Percentiles rank a stretch among this genome's conserved stretches.
phyloP scores from a whole-genome alignment of 768 basidiomycete genomes.

The Galerina sulciceps region DNA sequence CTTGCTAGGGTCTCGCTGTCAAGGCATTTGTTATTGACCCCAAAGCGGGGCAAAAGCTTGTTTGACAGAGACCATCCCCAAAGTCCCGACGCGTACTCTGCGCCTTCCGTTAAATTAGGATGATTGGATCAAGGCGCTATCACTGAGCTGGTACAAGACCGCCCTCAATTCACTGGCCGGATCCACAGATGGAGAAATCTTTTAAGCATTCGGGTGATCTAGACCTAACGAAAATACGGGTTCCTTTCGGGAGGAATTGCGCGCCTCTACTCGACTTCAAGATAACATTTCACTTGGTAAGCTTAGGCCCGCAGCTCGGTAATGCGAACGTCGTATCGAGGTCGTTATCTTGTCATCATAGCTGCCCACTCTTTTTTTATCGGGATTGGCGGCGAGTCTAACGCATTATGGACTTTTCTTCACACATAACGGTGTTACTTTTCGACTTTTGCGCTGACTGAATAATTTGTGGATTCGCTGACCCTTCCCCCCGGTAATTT shows the following conservation, averaged over 20 bases:
- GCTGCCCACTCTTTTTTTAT: neutral
- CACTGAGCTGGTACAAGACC: neutral
- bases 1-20: neutral
- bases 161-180: constrained; percentile 9
- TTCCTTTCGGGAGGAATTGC: neutral
- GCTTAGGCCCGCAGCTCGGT: no score
- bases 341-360: neutral
- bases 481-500: constrained; percentile 8
- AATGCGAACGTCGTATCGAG: neutral
- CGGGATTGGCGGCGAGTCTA: neutral
- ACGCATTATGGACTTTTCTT: constrained; percentile 8
- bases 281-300: no score
- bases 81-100: constrained; percentile 1
- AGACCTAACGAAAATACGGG: no score
- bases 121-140: constrained; percentile 1
- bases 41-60: constrained; percentile 15
- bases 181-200: constrained; percentile 8
- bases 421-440: neutral
- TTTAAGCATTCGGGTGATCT: no score
- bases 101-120: constrained; percentile 6
- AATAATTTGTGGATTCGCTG: neutral
- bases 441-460: neutral
- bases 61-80: constrained; percentile 13
- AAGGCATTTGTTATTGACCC: neutral
- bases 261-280: neutral